Evolutionary conservation across 345 rosid genomes (phyloP).

Genomic region (Aquilaria sinensis): DNA sequence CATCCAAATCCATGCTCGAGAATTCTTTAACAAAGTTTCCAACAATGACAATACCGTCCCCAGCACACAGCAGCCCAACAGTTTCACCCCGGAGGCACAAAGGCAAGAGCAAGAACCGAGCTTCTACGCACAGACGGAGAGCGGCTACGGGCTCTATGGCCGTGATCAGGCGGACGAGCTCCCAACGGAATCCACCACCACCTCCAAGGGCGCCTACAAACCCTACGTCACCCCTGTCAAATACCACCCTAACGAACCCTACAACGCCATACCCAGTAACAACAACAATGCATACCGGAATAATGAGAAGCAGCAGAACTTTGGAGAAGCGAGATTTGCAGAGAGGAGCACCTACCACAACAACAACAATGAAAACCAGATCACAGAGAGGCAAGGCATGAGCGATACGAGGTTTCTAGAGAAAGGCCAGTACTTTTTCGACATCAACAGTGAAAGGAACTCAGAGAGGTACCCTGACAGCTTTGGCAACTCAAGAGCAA

Average conservation of each 20-base stretch:
- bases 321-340: not conserved
- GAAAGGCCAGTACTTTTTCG: slow-evolving; percentile 30
- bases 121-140: slow-evolving; percentile 17
- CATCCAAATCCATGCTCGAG: slow-evolving; percentile 22
- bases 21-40: slow-evolving; percentile 18
- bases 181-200: slow-evolving; percentile 15
- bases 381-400: slow-evolving; percentile 32
- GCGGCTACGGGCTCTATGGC: slow-evolving; percentile 26
- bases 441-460: slow-evolving; percentile 22
- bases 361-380: slow-evolving; percentile 18
- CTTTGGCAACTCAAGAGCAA: no score
- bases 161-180: slow-evolving; percentile 6
- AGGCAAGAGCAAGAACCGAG: slow-evolving; percentile 23
- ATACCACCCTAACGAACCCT: slow-evolving; percentile 16
- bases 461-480: not conserved
- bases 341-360: slow-evolving; percentile 8
- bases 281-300: slow-evolving; percentile 13
- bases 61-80: not conserved
- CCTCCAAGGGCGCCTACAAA: not conserved
- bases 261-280: slow-evolving; percentile 16
- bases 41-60: slow-evolving; percentile 10
- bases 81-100: slow-evolving; percentile 9
- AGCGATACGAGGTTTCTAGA: slow-evolving; percentile 44
- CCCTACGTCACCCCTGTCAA: slow-evolving; percentile 19
- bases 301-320: slow-evolving; percentile 9